Conservation (phyloP, 2,329 filamentous ascomycete species). For the Pseudocercospora macadamiae region DNA sequence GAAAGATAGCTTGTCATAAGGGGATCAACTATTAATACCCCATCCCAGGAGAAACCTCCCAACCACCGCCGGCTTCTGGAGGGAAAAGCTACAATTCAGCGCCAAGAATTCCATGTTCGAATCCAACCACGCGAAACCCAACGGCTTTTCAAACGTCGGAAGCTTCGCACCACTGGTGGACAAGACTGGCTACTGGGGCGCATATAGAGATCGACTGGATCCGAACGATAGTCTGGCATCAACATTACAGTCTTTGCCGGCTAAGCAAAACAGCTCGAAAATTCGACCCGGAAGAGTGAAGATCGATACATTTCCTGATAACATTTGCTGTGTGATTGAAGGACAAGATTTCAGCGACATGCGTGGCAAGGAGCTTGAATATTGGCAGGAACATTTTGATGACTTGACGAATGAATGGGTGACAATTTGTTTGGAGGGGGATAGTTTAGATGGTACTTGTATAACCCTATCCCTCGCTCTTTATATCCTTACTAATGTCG, state of each 20-base stretch:
- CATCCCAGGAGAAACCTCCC: background rate
- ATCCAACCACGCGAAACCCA: background rate
- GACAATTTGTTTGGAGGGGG: background rate
- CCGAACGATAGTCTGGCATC: background rate
- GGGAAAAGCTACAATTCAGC: background rate
- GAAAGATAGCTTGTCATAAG: background rate
- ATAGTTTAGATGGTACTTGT: background rate
- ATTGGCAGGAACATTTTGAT: slow-evolving; percentile 11
- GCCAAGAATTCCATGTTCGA: slow-evolving; percentile 1
- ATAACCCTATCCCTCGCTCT: background rate
- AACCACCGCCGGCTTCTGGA: background rate
- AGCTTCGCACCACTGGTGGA: background rate
- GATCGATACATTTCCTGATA: background rate
- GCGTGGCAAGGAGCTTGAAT: background rate
- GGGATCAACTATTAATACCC: background rate
- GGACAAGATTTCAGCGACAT: slow-evolving; percentile 5
- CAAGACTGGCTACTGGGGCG: slow-evolving; percentile 10
- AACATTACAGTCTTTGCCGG: background rate
- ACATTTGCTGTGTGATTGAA: slow-evolving; percentile 1
- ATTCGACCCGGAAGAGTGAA: background rate
- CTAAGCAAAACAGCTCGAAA: background rate
- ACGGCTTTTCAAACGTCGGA: background rate
- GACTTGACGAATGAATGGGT: slow-evolving; percentile 10
- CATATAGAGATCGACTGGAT: slow-evolving; percentile 8
- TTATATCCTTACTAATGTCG: background rate